Base-by-base conservation (phyloP, 257 asterid genomes). In the Ilex aquifolium region DNA sequence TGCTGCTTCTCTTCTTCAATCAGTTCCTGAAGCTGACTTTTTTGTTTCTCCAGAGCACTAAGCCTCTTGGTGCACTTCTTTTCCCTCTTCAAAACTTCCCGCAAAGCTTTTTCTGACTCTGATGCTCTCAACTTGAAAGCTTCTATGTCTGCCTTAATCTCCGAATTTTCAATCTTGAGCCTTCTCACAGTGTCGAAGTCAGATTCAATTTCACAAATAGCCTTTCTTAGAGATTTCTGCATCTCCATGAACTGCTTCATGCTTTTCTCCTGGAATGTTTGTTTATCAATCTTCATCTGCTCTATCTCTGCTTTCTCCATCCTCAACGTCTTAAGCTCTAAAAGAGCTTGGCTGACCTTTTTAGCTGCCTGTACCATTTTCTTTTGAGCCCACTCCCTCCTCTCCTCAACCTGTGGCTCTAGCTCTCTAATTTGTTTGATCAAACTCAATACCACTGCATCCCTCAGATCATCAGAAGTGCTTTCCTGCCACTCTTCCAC, bases 11-110 rank as follows among this genome's bases (percentile, higher is more conserved):
- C 75, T 21, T 60, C 72, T 6, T 71, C 59, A 44, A 60, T 59
- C 53, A 59, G 74, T 27, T 61, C 54, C 2, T 32, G 59, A 32
- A 76, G 44, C n/a, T 17, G 58, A 44, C 62, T 21, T 30, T 42
- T 40, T 62, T 66, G 80, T 31, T 68, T 64, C 60, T 51, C 77
- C 44, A 40, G 4, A 6, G 61, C 68, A 10, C 32, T 55, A 42
- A 57, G 62, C 59, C 57, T 76, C 53, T 59, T 63, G 44, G 48
- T 46, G 58, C 56, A 56, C 52, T 31, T 68, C 44, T 42, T 56
- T 46, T 64, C 74, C 65, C 77, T 71, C 56, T 71, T 68, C 56
- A 68, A 42, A 44, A 68, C 60, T 17, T 31, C 65, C 48, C 52
- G 48, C 50, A 64, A 31, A 1, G 60, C 58, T 21, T 44, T 65